Evolutionary conservation across 2,329 filamentous ascomycete genomes (phyloP).

Genomic region (Exophiala calicioides): DNA sequence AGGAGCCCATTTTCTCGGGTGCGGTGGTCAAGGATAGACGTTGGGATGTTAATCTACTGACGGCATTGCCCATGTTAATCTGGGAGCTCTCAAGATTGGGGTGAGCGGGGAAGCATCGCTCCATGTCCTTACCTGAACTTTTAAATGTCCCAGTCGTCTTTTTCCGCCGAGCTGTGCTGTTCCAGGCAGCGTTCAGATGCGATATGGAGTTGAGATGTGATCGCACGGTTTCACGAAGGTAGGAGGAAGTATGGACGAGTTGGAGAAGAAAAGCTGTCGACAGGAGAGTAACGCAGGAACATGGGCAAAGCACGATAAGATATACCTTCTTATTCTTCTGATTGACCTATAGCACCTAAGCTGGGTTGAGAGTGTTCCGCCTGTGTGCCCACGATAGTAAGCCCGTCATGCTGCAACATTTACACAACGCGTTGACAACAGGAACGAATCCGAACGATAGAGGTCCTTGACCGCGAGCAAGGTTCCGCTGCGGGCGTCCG

Average conservation of each 20-base stretch:
- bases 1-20: slow-evolving; percentile 19
- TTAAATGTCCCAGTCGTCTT: background rate
- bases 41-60: slow-evolving; percentile 18
- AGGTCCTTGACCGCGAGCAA: slow-evolving; percentile 11
- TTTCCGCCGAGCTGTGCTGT: background rate
- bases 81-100: background rate
- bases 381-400: slow-evolving; percentile 2
- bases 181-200: background rate
- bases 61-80: slow-evolving; percentile 1
- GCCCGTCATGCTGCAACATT: background rate
- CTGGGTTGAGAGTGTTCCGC: slow-evolving; percentile 5
- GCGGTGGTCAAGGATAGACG: slow-evolving; percentile 1
- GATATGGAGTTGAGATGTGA: slow-evolving; percentile 4
- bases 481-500: slow-evolving; percentile 4
- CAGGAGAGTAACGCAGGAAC: slow-evolving; percentile 13
- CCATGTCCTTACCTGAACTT: background rate
- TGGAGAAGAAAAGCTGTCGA: slow-evolving; percentile 14
- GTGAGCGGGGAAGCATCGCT: background rate
- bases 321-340: slow-evolving; percentile 10
- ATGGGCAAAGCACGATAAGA: slow-evolving; percentile 9
- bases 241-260: slow-evolving; percentile 6
- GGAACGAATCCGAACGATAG: background rate
- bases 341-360: slow-evolving; percentile 3
- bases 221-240: slow-evolving; percentile 6
- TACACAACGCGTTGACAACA: slow-evolving; percentile 16